phyloP scores from a whole-genome alignment of 2,329 filamentous ascomycete genomes.

The Lecanoromycetidae sp. region DNA sequence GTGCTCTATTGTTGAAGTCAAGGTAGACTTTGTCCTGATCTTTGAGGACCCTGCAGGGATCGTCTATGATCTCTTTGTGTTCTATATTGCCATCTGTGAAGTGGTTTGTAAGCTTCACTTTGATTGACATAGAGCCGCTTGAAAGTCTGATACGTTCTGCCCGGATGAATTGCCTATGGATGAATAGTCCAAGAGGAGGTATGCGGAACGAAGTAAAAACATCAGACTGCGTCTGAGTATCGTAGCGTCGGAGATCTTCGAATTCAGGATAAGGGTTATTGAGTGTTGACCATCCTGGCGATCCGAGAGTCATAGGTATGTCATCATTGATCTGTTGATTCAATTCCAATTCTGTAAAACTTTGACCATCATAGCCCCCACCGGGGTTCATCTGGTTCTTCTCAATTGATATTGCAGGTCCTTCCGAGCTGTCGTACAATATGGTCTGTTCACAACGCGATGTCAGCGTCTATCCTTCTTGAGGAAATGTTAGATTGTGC shows the following conservation, averaged over 20 bases:
- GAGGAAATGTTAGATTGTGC: too few relatives aligned
- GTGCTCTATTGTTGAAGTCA: neutral
- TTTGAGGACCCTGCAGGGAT: constrained; percentile 6
- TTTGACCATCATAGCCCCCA: neutral
- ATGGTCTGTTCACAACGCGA: too few relatives aligned
- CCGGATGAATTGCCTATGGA: neutral
- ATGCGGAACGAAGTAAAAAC: neutral
- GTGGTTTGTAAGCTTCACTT: constrained; percentile 3
- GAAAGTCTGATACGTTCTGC: neutral
- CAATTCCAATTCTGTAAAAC: neutral
- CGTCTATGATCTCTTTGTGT: constrained; percentile 6
- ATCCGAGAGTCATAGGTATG: neutral
- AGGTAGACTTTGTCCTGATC: neutral
- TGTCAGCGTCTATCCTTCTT: too few relatives aligned
- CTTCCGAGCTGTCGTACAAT: neutral
- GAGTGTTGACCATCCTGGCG: neutral
- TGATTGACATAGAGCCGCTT: constrained; percentile 1
- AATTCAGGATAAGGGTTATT: neutral
- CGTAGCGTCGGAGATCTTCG: neutral
- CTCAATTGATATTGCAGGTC: neutral
- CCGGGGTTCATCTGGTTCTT: neutral
- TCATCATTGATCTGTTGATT: neutral
- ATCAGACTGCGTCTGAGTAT: neutral
- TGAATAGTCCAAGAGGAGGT: neutral
- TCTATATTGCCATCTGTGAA: constrained; percentile 1